phyloP scores from a whole-genome alignment of 2,329 filamentous ascomycete genomes.

The Coniochaeta ligniaria region DNA sequence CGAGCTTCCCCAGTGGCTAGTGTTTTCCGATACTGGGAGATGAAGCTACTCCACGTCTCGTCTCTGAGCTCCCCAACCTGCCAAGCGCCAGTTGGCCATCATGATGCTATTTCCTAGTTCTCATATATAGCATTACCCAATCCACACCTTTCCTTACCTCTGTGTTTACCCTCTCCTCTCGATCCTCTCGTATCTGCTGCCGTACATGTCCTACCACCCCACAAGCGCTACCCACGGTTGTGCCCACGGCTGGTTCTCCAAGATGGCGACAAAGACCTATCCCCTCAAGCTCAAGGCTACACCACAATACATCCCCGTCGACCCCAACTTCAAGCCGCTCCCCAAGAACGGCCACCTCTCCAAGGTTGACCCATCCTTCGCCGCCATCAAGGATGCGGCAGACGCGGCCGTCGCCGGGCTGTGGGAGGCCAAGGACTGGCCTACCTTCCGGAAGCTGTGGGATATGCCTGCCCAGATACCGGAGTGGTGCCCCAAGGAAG shows the following conservation, averaged over 20 bases:
- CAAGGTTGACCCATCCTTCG: conserved; percentile 22
- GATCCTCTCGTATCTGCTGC: not conserved
- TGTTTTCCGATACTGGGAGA: not conserved
- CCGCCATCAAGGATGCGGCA: conserved; percentile 16
- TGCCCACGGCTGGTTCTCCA: conserved; percentile 1
- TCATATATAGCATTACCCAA: not conserved
- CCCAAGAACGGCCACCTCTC: conserved; percentile 27
- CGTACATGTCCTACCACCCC: not conserved
- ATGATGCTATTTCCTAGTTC: not conserved
- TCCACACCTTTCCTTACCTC: not conserved
- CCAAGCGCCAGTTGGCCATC: no score
- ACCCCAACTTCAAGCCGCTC: conserved; percentile 23
- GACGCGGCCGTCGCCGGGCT: conserved; percentile 16
- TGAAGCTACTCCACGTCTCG: not conserved
- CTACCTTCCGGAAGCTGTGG: conserved; percentile 20
- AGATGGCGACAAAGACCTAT: not conserved
- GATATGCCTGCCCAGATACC: conserved; percentile 15
- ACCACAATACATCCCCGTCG: conserved; percentile 18
- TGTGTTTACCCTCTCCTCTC: no score
- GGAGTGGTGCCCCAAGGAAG: conserved; percentile 21
- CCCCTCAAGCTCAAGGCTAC: conserved; percentile 16
- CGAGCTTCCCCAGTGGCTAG: not conserved
- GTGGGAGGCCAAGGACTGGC: conserved; percentile 20
- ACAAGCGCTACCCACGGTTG: not conserved
- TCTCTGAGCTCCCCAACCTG: not conserved